Percentiles rank a stretch among this genome's conserved stretches.
phyloP scores from a whole-genome alignment of 1,139 yeast genomes.

The Meyerozyma sp. region DNA sequence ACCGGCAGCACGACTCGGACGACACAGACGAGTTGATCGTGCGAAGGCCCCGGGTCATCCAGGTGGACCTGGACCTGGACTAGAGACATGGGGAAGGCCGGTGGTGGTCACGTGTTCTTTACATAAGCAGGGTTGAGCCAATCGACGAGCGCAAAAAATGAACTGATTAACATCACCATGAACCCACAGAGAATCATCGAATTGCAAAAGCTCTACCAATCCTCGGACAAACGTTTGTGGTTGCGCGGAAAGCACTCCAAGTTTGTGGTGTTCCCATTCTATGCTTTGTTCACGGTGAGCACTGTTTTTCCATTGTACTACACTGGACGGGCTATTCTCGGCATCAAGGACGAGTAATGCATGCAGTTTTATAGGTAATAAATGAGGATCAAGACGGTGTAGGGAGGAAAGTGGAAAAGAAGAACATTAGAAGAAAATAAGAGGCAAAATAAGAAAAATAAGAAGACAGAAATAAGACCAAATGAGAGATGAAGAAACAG shows the following conservation, averaged over 20 bases:
- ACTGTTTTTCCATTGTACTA: constrained; percentile 68
- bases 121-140: constrained; percentile 4
- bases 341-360: constrained; percentile 51
- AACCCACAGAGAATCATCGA: constrained; percentile 65
- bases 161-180: constrained; percentile 22
- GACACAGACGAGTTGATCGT: constrained; percentile 8
- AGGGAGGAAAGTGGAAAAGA: too few species aligned
- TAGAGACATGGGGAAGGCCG: not conserved
- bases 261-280: constrained; percentile 81
- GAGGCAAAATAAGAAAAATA: too few species aligned
- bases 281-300: constrained; percentile 74
- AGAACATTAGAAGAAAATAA: too few species aligned
- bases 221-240: constrained; percentile 69
- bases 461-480: too few species aligned
- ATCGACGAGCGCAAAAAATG: constrained; percentile 1
- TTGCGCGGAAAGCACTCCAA: constrained; percentile 72
- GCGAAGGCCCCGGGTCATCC: constrained; percentile 9
- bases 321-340: constrained; percentile 72
- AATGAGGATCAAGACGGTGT: not conserved
- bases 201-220: constrained; percentile 71
- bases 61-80: not conserved
- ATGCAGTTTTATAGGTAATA: not conserved
- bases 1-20: constrained; percentile 5
- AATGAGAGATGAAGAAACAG: too few species aligned
- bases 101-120: not conserved